A percentile compares a stretch with the other conserved stretches of the same genome.
Evolutionary conservation across 208 protist species (phyloP).

Genomic region (Acanthamoeba castellanii): DNA sequence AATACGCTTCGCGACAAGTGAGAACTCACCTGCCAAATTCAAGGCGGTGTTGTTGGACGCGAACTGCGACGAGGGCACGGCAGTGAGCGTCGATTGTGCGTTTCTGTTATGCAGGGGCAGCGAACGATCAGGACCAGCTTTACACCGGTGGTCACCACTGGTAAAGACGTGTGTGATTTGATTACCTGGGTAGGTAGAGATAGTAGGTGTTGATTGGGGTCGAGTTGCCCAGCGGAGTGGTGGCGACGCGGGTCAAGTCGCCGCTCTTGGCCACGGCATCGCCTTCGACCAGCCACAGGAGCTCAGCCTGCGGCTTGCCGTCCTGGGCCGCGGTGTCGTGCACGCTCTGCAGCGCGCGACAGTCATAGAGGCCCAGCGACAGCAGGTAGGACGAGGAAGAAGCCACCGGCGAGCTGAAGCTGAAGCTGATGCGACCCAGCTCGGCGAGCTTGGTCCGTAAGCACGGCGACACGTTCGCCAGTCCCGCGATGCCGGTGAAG

Average conservation of each 20-base stretch:
- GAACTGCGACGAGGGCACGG: slow-evolving; percentile 5
- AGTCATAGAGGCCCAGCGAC: slow-evolving; percentile 13
- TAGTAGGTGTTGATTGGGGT: background rate
- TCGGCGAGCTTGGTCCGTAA: slow-evolving; percentile 5
- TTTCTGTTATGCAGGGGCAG: background rate
- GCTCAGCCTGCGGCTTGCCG: slow-evolving; percentile 25
- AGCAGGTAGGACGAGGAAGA: background rate
- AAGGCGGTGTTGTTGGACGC: slow-evolving; percentile 39
- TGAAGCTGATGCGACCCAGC: background rate
- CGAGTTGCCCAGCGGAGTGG: background rate
- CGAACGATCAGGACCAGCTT: background rate
- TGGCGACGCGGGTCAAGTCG: slow-evolving; percentile 6
- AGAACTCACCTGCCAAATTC: background rate
- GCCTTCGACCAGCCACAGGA: slow-evolving; percentile 3
- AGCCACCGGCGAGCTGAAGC: background rate
- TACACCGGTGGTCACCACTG: background rate
- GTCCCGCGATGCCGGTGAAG: background rate
- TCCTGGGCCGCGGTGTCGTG: background rate
- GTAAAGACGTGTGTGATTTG: background rate
- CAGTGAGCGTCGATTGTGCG: background rate
- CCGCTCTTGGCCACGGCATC: slow-evolving; percentile 18
- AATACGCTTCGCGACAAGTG: background rate
- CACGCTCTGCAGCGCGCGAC: background rate
- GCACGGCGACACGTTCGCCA: background rate
- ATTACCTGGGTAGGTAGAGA: slow-evolving; percentile 42